phyloP scores from a whole-genome alignment of 331 rosid genomes.

The Stylosanthes scabra region DNA sequence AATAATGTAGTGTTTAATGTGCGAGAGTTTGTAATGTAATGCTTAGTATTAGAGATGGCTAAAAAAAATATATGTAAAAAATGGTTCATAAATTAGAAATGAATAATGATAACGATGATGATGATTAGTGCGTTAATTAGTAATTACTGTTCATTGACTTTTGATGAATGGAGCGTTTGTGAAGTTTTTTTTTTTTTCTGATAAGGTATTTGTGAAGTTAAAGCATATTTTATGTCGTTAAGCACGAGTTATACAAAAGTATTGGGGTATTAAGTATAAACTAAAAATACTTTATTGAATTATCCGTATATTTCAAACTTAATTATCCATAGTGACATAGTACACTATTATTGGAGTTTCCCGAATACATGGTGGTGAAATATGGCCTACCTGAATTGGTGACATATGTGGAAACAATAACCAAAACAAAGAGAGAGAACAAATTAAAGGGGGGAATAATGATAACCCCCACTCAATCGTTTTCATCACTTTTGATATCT shows the following conservation, averaged over 20 bases:
- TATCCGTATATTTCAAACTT: no score
- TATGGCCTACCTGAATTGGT: neutral
- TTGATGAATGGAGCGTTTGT: conserved; percentile 1
- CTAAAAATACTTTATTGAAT: no score
- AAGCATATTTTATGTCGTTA: neutral
- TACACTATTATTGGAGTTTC: neutral
- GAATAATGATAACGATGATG: neutral
- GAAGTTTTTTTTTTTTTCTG: no score
- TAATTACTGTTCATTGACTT: neutral
- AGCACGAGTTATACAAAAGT: neutral
- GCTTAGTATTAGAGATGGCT: no score
- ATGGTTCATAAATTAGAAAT: no score
- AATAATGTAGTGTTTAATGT: no score
- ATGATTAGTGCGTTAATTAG: no score
- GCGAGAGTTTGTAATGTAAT: no score
- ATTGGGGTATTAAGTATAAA: no score
- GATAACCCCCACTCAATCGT: neutral
- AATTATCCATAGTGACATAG: no score
- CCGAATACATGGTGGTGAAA: neutral
- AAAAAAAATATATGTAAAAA: no score
- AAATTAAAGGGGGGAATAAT: neutral
- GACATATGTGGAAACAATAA: neutral
- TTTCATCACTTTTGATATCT: neutral
- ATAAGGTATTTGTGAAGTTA: conserved; percentile 4
- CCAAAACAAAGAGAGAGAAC: neutral